Base-by-base conservation (phyloP, 768 basidiomycete genomes). In the Pluteus cervinus region DNA sequence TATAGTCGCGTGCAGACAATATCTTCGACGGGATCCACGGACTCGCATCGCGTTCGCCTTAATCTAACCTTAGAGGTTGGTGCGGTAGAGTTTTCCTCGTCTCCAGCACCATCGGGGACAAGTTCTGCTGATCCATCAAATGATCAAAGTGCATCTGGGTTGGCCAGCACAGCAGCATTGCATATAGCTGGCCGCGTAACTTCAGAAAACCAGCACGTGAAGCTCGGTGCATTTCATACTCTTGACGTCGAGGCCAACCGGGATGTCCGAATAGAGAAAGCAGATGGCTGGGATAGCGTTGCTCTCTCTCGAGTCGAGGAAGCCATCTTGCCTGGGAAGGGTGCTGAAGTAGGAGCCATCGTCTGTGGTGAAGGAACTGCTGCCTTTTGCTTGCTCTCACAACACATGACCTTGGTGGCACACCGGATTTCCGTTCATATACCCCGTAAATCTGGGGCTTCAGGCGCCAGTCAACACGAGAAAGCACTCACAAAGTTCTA, bases 331-430 rank as follows among this genome's bases (percentile, higher is more conserved):
- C 91, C 91, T n/a, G 96, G 94, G 17, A 69, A 85, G 48, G 94
- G 96, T 0, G 96, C 96, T 4, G 96, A 99, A 52, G 84, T 99
- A 4, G 96, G 88, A 10, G 96, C 96, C 0, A 73, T 99, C 16
- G 89, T 99, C 4, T 90, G 88, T 47, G 94, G 96, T 23, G 96
- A 99, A 68, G 96, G 96, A 14, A 81, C 78, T 2, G 96, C 96
- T 1, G 83, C 89, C 7, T 86, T 99, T 56, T 98, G 96, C 58
- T 62, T 99, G 21, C 69, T 99, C 10, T 97, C 93, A 2, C 84
- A 98, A 50, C 93, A 98, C 59, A 93, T 98, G 83, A 99, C 96
- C 2, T 69, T 93, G 20, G 81, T 99, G 23, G 68, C 89, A 4
- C 90, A 97, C 53, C 76, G 96, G 15, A 80, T 99, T 38, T 86